Base-by-base conservation (phyloP, 768 basidiomycete genomes). In the Mycena sanguinolenta region DNA sequence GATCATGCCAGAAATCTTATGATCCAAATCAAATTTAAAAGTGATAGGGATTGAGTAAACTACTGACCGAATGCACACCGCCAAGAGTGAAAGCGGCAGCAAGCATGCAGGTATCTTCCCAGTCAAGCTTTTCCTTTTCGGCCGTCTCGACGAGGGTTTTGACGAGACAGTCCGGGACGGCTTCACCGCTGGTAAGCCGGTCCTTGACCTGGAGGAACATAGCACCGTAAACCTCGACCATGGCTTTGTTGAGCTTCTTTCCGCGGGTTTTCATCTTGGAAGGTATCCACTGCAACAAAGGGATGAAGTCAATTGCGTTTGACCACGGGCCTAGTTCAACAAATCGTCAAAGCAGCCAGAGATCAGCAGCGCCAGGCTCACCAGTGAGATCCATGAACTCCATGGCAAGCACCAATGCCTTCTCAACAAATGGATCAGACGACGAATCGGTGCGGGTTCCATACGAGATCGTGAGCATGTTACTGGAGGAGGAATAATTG, bases 101-200 rank as follows among this genome's bases (percentile, higher is more conserved):
- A 9, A 81, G 72, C 71, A 81, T 79, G 44, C 77, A 78, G 60
- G 80, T 65, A 65, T 81, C 81, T 55, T 75, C 73, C 71, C 75
- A 75, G 55, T 78, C 77, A 19, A 81, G 66, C 58, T 77, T 74
- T 55, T 81, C 81, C 52, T 77, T 58, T 25, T 77, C 75, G 42
- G 71, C 74, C 5, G 71, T 72, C 25, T 77, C 70, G 12, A 82
- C 67, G 34, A 82, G 65, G 2, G 76, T 76, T 71, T 78, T 81
- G 17, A 73, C 79, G 7, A 82, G 73, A 64, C 81, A 82, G 60
- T 81, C 77, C 2, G 80, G 79, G 2, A 81, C 79, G 19, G 76
- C 58, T 32, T 81, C 79, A 25, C 80, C 81, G 0, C 63, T 52
- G 12, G 78, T 75, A 71, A 81, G 74, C 7, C 78, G 76, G 9